A percentile compares a stretch with the other conserved stretches of the same genome.
Conservation (phyloP, 768 basidiomycete genomes). For the Hemileccinum impolitum region DNA sequence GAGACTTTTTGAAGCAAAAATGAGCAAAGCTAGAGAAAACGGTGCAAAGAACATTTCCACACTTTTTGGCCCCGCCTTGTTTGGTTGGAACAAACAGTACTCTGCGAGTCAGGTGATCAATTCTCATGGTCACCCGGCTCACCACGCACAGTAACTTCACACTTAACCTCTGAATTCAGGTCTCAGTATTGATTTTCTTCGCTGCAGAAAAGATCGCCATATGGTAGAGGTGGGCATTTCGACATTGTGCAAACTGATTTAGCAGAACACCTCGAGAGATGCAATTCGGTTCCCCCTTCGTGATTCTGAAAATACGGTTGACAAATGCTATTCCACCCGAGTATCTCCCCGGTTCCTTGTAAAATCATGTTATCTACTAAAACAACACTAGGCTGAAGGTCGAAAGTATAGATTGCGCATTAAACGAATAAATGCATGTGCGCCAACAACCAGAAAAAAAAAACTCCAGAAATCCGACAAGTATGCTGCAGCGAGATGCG, state of each 20-base stretch:
- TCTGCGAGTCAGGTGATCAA: conserved; percentile 23
- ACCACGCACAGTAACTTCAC: too few species aligned
- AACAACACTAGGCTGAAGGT: conserved; percentile 20
- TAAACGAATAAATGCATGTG: conserved; percentile 17
- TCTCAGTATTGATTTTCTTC: too few species aligned
- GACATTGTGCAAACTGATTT: too few species aligned
- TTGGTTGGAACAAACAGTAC: conserved; percentile 28
- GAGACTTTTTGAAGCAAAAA: conserved; percentile 6
- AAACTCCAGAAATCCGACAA: conserved; percentile 1
- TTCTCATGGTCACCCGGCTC: too few species aligned
- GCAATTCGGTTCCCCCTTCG: not conserved
- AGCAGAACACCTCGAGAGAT: not conserved
- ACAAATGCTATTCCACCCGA: conserved; percentile 4
- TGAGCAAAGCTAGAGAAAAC: conserved; percentile 27
- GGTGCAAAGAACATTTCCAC: conserved; percentile 5
- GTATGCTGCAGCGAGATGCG: conserved; percentile 5
- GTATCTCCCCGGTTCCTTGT: not conserved
- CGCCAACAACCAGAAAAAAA: conserved; percentile 7
- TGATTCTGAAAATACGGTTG: not conserved
- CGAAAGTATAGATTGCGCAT: conserved; percentile 20
- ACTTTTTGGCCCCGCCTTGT: conserved; percentile 22
- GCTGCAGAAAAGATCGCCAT: too few species aligned
- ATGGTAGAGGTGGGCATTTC: too few species aligned
- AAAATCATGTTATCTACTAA: conserved; percentile 14
- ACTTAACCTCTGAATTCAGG: too few species aligned